Conservation (phyloP, 805 yeast species). For the Suhomyces sp. region DNA sequence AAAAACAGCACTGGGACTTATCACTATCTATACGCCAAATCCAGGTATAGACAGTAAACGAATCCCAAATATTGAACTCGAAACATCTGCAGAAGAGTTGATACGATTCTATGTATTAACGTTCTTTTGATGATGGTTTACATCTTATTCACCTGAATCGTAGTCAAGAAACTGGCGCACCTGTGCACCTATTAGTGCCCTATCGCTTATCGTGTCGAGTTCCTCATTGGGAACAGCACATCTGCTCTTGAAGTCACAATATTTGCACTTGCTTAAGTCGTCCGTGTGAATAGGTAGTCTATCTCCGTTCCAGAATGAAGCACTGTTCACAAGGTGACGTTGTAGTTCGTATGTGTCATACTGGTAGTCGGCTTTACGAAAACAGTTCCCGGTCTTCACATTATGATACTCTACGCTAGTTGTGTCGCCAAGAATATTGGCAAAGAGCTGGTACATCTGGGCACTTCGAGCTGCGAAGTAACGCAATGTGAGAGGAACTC, state of each 20-base stretch:
- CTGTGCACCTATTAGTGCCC: neutral
- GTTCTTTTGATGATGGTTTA: conserved; percentile 15
- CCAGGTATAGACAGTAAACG: conserved; percentile 52
- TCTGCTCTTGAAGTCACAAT: conserved; percentile 48
- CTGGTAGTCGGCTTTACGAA: conserved; percentile 38
- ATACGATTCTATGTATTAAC: conserved; percentile 8
- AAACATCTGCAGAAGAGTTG: conserved; percentile 15
- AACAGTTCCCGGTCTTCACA: conserved; percentile 29
- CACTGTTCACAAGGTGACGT: conserved; percentile 28
- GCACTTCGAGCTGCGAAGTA: conserved; percentile 55
- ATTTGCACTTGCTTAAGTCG: conserved; percentile 45
- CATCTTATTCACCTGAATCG: conserved; percentile 2
- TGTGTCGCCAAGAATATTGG: conserved; percentile 33
- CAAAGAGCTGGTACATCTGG: conserved; percentile 40
- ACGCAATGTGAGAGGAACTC: conserved; percentile 51
- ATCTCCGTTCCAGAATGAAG: conserved; percentile 58
- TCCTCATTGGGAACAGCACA: conserved; percentile 13
- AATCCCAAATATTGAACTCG: conserved; percentile 42
- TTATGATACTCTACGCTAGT: conserved; percentile 55
- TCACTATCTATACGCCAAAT: conserved; percentile 45
- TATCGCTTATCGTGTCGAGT: neutral
- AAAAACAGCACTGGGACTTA: conserved; percentile 16
- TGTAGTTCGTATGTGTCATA: conserved; percentile 34
- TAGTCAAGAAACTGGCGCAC: neutral
- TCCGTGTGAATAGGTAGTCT: conserved; percentile 47